Evolutionary conservation across 305 asterid species (phyloP).

Genomic region (Caryopteris hybrid): DNA sequence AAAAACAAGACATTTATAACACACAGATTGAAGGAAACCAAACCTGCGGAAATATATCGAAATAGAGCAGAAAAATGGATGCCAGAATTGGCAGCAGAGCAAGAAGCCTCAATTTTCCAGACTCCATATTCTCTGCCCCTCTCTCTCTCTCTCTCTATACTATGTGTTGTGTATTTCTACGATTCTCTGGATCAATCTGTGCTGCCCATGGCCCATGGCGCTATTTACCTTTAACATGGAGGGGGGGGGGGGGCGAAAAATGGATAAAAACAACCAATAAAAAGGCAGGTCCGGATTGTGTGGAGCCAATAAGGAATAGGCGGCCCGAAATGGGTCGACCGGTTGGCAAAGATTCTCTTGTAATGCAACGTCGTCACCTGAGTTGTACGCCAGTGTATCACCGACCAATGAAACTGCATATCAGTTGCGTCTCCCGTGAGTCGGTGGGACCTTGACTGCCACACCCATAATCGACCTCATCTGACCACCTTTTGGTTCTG

Average conservation of each 20-base stretch:
- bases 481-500: neutral
- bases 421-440: conserved; percentile 20
- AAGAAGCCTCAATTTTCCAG: conserved; percentile 44
- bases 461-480: too few species aligned
- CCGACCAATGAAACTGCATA: conserved; percentile 22
- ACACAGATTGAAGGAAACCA: conserved; percentile 7
- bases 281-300: conserved; percentile 1
- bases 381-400: neutral
- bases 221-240: neutral
- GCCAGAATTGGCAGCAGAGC: conserved; percentile 69
- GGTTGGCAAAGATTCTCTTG: neutral
- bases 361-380: neutral
- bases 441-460: neutral
- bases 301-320: conserved; percentile 19
- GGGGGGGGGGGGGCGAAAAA: neutral
- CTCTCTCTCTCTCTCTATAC: conserved; percentile 13
- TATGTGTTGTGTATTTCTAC: neutral
- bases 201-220: neutral
- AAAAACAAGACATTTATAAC: neutral
- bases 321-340: neutral
- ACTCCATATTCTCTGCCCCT: conserved; percentile 42
- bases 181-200: neutral
- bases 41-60: conserved; percentile 64
- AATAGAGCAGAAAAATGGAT: conserved; percentile 48
- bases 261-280: neutral